Conservation (phyloP, 257 asterid genomes). For the Primulina tabacum region DNA sequence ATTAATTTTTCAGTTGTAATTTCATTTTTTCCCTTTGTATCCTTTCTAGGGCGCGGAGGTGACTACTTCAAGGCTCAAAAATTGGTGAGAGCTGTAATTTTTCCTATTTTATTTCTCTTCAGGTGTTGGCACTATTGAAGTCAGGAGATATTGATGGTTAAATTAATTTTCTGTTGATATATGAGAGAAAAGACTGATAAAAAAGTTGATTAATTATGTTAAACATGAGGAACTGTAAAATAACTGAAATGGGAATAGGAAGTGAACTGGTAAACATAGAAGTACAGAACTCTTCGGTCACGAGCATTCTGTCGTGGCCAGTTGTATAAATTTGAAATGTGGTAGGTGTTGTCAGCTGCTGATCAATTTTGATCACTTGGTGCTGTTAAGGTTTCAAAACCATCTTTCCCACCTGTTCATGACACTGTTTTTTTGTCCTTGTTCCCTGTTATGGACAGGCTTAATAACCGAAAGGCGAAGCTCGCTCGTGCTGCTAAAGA, state of each 20-base stretch:
- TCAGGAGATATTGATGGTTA: neutral
- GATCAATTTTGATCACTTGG: neutral
- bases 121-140: neutral
- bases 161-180: neutral
- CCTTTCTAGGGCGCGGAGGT: slow-evolving; percentile 88
- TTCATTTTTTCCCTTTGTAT: slow-evolving; percentile 15
- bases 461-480: slow-evolving; percentile 95
- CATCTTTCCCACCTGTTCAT: neutral
- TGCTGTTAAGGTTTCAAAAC: neutral
- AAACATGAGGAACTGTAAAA: neutral
- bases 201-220: neutral
- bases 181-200: neutral
- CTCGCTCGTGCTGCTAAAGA: slow-evolving; percentile 91
- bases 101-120: slow-evolving; percentile 11
- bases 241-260: neutral
- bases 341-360: neutral
- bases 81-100: slow-evolving; percentile 55
- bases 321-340: neutral
- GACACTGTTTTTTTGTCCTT: neutral
- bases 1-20: slow-evolving; percentile 11
- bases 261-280: neutral
- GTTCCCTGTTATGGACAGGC: slow-evolving; percentile 49
- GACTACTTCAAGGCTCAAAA: slow-evolving; percentile 83
- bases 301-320: neutral
- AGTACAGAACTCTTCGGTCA: neutral